These are phyloP conservation scores for Phoenix roebelenii DNA, from an alignment of 176 grass and related monocot genomes.

Conservation along the genomic window DNA sequence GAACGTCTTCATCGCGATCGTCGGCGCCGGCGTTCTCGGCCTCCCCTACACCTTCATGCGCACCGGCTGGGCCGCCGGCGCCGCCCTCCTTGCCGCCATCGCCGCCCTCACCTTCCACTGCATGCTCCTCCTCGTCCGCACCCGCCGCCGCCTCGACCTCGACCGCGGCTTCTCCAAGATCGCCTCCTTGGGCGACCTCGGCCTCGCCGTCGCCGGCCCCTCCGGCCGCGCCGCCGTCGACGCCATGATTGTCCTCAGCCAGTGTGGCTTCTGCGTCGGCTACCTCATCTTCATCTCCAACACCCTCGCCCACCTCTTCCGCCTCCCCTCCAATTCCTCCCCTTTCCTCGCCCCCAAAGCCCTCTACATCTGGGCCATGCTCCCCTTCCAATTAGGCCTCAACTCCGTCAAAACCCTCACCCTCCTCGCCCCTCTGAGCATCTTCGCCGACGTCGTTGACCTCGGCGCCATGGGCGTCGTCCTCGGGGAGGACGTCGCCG, in stretches of 20 bases:
- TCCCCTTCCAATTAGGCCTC: constrained; percentile 17
- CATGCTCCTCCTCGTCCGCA: constrained; percentile 84
- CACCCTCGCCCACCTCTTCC: constrained; percentile 4
- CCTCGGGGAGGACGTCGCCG: no score
- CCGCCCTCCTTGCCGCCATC: constrained; percentile 41
- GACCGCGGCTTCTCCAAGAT: no score
- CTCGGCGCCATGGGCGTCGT: no score
- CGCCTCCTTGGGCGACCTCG: neutral
- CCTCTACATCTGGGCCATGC: neutral
- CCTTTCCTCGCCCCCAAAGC: no score
- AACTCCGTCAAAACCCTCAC: neutral
- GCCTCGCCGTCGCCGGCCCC: constrained; percentile 6
- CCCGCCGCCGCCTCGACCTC: constrained; percentile 17
- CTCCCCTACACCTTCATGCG: constrained; percentile 97
- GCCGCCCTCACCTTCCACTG: constrained; percentile 80
- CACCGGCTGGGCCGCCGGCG: constrained; percentile 74
- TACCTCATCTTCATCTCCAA: constrained; percentile 13
- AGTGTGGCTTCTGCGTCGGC: neutral
- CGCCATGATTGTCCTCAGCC: neutral
- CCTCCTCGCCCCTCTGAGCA: no score
- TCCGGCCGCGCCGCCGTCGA: neutral
- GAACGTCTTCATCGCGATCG: constrained; percentile 91
- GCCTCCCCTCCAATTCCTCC: no score
- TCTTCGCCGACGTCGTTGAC: no score
- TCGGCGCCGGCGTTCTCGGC: constrained; percentile 81